Percentiles rank a stretch among this genome's conserved stretches.
These are phyloP conservation scores for Neurospora sp. DNA, from an alignment of 495 filamentous ascomycete genomes.

Conservation along the genomic window DNA sequence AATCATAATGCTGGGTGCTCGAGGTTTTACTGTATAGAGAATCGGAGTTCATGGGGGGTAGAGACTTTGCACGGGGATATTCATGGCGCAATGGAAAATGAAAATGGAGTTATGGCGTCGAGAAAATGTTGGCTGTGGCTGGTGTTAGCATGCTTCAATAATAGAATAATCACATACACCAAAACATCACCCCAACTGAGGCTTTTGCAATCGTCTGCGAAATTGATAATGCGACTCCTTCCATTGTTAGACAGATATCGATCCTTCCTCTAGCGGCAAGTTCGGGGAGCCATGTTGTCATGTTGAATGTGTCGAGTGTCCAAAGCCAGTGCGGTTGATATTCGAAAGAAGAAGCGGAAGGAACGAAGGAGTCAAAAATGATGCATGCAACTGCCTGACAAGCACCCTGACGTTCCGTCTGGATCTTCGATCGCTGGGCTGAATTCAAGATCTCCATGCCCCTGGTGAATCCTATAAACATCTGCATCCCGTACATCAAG, in stretches of 20 bases:
- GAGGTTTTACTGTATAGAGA: too few species aligned
- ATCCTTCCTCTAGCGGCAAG: background rate
- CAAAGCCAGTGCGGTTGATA: background rate
- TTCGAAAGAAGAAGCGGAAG: background rate
- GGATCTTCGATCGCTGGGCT: background rate
- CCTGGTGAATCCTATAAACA: background rate
- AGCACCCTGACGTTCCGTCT: background rate
- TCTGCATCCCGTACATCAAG: background rate
- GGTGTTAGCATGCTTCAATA: too few species aligned
- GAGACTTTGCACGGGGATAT: too few species aligned
- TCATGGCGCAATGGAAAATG: too few species aligned
- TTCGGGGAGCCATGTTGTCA: too few species aligned
- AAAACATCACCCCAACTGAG: too few species aligned
- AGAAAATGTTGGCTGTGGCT: too few species aligned
- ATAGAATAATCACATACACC: too few species aligned
- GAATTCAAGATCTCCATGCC: background rate
- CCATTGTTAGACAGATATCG: background rate
- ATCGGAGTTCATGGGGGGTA: too few species aligned
- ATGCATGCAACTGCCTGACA: background rate
- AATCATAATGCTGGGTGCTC: too few species aligned
- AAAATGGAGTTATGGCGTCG: too few species aligned
- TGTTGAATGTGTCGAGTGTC: background rate
- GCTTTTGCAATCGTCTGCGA: too few species aligned
- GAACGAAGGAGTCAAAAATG: background rate
- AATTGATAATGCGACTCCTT: background rate